phyloP scores from a whole-genome alignment of 2,329 filamentous ascomycete species.

The Diaporthe vaccinii region DNA sequence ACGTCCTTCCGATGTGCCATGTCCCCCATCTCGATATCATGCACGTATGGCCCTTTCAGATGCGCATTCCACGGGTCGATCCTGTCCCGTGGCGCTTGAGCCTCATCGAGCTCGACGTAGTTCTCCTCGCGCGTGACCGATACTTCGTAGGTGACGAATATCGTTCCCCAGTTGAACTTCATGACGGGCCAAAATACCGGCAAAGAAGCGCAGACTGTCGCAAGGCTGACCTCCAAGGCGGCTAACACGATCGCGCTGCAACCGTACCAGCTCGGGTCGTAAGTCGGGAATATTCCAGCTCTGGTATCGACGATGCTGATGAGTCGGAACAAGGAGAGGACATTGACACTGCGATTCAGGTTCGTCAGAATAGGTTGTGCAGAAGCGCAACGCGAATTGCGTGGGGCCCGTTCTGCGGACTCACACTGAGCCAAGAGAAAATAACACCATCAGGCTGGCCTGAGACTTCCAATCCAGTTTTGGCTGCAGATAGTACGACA shows the following conservation, averaged over 20 bases:
- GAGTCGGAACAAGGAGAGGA: slow-evolving; percentile 50
- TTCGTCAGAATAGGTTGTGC: background rate
- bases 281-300: slow-evolving; percentile 50
- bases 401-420: slow-evolving; percentile 22
- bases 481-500: slow-evolving; percentile 48
- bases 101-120: background rate
- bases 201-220: slow-evolving; percentile 25
- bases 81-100: background rate
- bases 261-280: slow-evolving; percentile 54
- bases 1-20: background rate
- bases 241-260: slow-evolving; percentile 50
- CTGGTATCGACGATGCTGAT: slow-evolving; percentile 47
- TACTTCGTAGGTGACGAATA: slow-evolving; percentile 54
- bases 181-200: slow-evolving; percentile 43
- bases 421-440: slow-evolving; percentile 51
- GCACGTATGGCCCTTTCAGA: background rate
- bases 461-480: slow-evolving; percentile 48
- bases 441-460: slow-evolving; percentile 47
- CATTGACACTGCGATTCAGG: slow-evolving; percentile 46
- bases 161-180: slow-evolving; percentile 46
- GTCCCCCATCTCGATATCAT: slow-evolving; percentile 16
- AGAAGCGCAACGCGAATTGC: background rate
- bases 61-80: slow-evolving; percentile 31
- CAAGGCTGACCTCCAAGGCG: slow-evolving; percentile 51
- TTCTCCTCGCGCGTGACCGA: slow-evolving; percentile 44